A percentile compares a stretch with the other conserved stretches of the same genome.
Evolutionary conservation across 345 rosid genomes (phyloP).

Genomic region (Heritiera fomes): DNA sequence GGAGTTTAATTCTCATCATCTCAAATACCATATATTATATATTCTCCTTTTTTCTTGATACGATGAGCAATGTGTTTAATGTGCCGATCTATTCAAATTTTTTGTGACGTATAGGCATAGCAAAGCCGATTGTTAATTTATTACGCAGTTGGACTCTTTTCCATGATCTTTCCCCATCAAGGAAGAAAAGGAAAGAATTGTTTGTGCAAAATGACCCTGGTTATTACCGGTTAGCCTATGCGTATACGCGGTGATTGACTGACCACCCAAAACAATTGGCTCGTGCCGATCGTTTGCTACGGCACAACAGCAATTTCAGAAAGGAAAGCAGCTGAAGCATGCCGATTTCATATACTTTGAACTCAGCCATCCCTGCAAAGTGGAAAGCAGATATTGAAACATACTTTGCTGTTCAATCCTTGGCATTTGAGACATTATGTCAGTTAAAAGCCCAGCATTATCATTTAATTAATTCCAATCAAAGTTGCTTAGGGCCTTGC

Average conservation of each 20-base stretch:
- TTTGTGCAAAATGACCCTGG: not conserved
- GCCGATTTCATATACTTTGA: not conserved
- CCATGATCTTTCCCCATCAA: not conserved
- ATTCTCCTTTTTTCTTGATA: too few species aligned
- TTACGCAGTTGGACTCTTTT: not conserved
- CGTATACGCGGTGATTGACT: not conserved
- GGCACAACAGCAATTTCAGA: not conserved
- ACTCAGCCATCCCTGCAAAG: constrained; percentile 25
- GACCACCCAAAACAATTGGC: not conserved
- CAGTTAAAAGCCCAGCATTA: constrained; percentile 44
- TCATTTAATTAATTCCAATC: constrained; percentile 23
- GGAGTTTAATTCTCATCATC: too few species aligned
- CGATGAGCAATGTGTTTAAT: too few species aligned
- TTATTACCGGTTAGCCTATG: not conserved
- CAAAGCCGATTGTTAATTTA: not conserved
- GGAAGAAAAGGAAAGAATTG: not conserved
- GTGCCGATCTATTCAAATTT: too few species aligned
- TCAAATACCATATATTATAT: too few species aligned
- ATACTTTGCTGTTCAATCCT: not conserved
- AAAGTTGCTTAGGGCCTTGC: not conserved
- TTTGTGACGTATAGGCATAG: too few species aligned
- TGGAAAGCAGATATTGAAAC: constrained; percentile 13
- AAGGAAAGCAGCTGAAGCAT: not conserved
- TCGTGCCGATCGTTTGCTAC: not conserved
- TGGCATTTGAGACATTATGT: constrained; percentile 31